Evolutionary conservation across 805 yeast genomes (phyloP).

Genomic region (Kluyveromyces siamensis): DNA sequence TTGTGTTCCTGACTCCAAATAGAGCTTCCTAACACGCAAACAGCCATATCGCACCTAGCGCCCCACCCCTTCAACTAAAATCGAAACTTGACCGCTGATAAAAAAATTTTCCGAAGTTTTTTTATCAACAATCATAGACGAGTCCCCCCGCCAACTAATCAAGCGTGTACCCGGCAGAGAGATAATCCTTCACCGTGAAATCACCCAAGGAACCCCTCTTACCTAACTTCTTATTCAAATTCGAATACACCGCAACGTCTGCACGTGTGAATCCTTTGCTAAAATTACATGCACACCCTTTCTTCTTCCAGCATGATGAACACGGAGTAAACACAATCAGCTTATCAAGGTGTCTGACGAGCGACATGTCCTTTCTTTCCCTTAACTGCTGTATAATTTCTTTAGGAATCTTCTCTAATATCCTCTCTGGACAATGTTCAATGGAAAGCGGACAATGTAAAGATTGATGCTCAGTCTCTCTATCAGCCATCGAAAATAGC

Average conservation of each 20-base stretch:
- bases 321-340: slow-evolving; percentile 45
- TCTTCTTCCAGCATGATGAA: slow-evolving; percentile 41
- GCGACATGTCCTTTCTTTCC: background rate
- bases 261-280: slow-evolving; percentile 60
- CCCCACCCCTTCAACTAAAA: too few relatives aligned
- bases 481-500: slow-evolving; percentile 7
- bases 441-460: slow-evolving; percentile 15
- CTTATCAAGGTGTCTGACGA: slow-evolving; percentile 24
- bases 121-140: too few relatives aligned
- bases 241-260: slow-evolving; percentile 38
- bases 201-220: slow-evolving; percentile 7
- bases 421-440: background rate
- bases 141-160: background rate
- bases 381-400: background rate
- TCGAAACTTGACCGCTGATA: too few relatives aligned
- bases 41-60: too few relatives aligned
- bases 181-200: slow-evolving; percentile 10
- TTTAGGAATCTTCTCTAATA: slow-evolving; percentile 3
- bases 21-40: too few relatives aligned
- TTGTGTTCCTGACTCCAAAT: too few relatives aligned
- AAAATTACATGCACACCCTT: slow-evolving; percentile 38
- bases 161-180: slow-evolving; percentile 4
- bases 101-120: too few relatives aligned
- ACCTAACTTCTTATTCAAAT: slow-evolving; percentile 19
- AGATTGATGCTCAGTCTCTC: slow-evolving; percentile 8